Evolutionary conservation across 768 basidiomycete genomes (phyloP), one percentile per base, ranked within the genome.

Genomic region (Leccinum obscurum): DNA sequence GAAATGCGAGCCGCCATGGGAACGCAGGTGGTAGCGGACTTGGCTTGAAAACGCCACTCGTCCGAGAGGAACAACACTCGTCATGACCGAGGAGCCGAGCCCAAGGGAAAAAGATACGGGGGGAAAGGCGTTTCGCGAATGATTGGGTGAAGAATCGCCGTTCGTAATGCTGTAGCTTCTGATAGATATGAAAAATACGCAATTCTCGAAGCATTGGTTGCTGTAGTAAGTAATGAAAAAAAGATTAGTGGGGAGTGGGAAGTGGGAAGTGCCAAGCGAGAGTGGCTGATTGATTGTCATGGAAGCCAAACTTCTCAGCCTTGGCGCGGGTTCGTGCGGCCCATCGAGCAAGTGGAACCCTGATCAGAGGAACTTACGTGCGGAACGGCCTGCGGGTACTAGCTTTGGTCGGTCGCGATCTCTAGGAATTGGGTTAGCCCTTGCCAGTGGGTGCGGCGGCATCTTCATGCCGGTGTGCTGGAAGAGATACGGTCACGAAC

Each of bases 201-300:
- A 57, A 44, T 15, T n/a, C 5, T 59, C 62, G 59, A 59, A 44
- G 64, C 39, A 28, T 54, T 49, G 58, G 55, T 6, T 41, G 58
- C 17, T 61, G 32, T 48, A 35, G 58, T 37, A 22, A 26, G 6
- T 44, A 44, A 44, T 44, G 41, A 20, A 46, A 46, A 46, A 11
- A 41, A 41, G 59, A 65, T 56, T 39, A 56, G 50, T 55, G 15
- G 24, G 48, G 26, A 15, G 7, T 57, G 54, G 48, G 59, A 15
- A 35, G 13, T 32, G 32, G 10, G 32, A 63, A 59, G 55, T 17
- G 39, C 49, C 49, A 50, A 50, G 49, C 44, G 5, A 20, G 44
- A 46, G 46, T 11, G 49, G 49, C n/a, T 59, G 66, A 65, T 62
- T 37, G 61, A 70, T 65, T 52, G 56, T 26, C 61, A 65, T 54